phyloP scores from a whole-genome alignment of 208 protist genomes.

The Trypanosoma platydactyli region DNA sequence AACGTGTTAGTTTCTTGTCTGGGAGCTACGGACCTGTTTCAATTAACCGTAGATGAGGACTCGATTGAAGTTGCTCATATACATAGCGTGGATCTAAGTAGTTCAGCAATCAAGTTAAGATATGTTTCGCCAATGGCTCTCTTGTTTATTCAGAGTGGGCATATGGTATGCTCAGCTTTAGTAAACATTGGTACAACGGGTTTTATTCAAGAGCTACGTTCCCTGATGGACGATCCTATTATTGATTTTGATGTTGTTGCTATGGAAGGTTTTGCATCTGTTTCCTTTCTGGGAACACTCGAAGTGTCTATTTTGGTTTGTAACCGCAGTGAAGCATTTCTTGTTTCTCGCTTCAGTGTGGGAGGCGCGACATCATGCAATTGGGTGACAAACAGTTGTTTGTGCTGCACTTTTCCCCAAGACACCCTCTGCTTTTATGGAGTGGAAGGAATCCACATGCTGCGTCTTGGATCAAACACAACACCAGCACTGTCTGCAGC shows the following conservation, averaged over 20 bases:
- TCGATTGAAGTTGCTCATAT: constrained; percentile 5
- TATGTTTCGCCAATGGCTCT: constrained; percentile 5
- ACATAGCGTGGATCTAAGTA: constrained; percentile 10
- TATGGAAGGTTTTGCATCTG: constrained; percentile 11
- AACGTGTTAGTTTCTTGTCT: constrained; percentile 17
- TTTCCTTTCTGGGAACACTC: constrained; percentile 11
- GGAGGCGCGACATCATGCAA: constrained; percentile 13
- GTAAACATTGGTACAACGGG: background rate
- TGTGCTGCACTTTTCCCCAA: constrained; percentile 10
- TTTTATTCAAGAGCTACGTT: background rate
- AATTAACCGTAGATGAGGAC: constrained; percentile 5
- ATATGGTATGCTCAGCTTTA: background rate
- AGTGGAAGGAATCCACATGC: constrained; percentile 14
- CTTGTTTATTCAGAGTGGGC: constrained; percentile 8
- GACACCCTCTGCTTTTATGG: constrained; percentile 8
- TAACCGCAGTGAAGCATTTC: constrained; percentile 14
- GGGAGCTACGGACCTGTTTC: constrained; percentile 22
- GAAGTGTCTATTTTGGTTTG: constrained; percentile 18
- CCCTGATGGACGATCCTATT: background rate
- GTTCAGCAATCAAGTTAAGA: constrained; percentile 6
- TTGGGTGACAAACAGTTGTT: constrained; percentile 27
- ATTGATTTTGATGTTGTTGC: constrained; percentile 24
- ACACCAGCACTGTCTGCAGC: constrained; percentile 2
- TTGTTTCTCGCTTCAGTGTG: constrained; percentile 10
- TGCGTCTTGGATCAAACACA: constrained; percentile 11